These are phyloP conservation scores for Akanthomyces dipterigenus DNA, from an alignment of 2,329 filamentous ascomycete genomes.

Conservation along the genomic window DNA sequence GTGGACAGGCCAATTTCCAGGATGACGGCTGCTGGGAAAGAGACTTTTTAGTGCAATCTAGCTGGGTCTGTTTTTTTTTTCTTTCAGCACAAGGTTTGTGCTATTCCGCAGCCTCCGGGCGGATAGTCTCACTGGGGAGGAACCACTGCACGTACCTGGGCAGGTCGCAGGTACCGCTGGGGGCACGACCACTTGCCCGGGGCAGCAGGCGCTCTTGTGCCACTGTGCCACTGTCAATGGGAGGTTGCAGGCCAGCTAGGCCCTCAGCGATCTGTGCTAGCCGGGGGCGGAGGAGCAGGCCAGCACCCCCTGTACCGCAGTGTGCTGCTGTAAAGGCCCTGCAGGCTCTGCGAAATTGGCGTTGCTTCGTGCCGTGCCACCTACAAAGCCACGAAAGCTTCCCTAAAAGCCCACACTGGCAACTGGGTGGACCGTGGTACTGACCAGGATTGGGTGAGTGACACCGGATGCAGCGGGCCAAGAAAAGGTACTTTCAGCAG, in stretches of 20 bases:
- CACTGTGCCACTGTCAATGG: not conserved
- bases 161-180: too few species aligned
- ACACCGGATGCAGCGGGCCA: slow-evolving; percentile 7
- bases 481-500: not conserved
- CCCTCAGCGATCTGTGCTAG: not conserved
- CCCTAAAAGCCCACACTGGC: not conserved
- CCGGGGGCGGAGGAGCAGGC: not conserved
- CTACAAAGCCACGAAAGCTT: not conserved
- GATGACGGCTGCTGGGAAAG: not conserved
- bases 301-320: not conserved
- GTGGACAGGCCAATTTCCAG: not conserved
- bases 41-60: not conserved
- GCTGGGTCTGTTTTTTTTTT: too few species aligned
- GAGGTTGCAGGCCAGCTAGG: not conserved
- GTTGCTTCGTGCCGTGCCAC: too few species aligned
- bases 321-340: not conserved
- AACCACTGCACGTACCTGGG: too few species aligned
- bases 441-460: not conserved
- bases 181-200: slow-evolving; percentile 1
- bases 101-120: not conserved
- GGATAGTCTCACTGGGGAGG: not conserved
- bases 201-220: not conserved
- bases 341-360: not conserved
- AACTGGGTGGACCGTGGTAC: not conserved
- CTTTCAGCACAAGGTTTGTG: not conserved